phyloP scores from a whole-genome alignment of 257 asterid genomes.

The Verbascum thapsus region DNA sequence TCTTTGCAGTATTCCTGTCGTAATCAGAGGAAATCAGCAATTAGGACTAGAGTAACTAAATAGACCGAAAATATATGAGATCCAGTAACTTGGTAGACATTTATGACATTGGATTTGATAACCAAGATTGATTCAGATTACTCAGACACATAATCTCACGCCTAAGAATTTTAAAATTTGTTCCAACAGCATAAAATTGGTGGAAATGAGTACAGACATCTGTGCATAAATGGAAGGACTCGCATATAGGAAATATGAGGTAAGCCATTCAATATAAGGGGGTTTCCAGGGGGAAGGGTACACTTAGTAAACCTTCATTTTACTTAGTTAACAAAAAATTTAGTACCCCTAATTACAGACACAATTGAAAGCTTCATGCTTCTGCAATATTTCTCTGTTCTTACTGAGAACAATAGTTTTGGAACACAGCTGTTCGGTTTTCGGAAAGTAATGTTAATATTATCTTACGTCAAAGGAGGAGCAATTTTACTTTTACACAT shows the following conservation, averaged over 20 bases:
- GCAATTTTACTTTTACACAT: not conserved
- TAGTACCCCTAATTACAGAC: no score
- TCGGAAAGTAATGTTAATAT: not conserved
- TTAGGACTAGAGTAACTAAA: not conserved
- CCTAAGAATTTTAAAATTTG: not conserved
- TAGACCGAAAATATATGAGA: constrained; percentile 5
- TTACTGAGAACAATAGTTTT: not conserved
- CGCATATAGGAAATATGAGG: not conserved
- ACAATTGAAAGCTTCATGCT: not conserved
- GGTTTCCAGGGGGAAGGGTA: not conserved
- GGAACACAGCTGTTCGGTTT: not conserved
- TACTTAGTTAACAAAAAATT: no score
- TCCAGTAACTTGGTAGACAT: constrained; percentile 1
- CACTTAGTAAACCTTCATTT: not conserved
- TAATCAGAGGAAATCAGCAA: constrained; percentile 6
- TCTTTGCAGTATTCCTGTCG: constrained; percentile 92
- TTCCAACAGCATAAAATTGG: constrained; percentile 21
- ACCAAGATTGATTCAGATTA: not conserved
- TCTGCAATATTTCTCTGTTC: not conserved
- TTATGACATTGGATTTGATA: not conserved
- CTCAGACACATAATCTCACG: not conserved
- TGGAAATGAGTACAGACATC: not conserved
- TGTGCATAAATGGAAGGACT: not conserved
- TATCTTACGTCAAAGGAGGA: not conserved
- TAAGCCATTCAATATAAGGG: not conserved